Conservation (phyloP, 352 stramenopile genomes). For the Pythium myriotylum region DNA sequence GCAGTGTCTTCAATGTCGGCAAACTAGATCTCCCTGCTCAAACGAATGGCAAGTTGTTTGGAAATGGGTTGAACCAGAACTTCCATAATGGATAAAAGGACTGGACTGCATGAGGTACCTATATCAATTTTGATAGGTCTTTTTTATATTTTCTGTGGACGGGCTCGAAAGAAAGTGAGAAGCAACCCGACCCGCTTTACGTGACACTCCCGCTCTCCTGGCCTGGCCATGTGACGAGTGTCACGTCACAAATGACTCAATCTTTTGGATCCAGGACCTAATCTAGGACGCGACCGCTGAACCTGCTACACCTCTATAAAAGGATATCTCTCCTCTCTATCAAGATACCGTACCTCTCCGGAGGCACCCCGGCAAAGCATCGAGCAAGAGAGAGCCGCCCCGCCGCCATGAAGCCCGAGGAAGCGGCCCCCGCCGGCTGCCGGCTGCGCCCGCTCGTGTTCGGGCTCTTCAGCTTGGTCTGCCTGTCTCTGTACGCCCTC, state of each 20-base stretch:
- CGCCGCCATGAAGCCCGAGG: background rate
- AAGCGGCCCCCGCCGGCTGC: background rate
- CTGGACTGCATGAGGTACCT: background rate
- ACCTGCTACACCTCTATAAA: too few species aligned
- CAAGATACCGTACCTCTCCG: background rate
- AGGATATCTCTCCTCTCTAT: background rate
- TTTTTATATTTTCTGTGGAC: background rate
- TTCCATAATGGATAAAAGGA: background rate
- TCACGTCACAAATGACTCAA: conserved; percentile 2
- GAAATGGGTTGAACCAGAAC: background rate
- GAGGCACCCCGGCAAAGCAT: too few species aligned
- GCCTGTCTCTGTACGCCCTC: conserved; percentile 7
- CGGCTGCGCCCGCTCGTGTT: conserved; percentile 12
- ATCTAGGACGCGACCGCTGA: background rate
- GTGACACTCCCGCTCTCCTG: background rate
- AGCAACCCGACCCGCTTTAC: conserved; percentile 13
- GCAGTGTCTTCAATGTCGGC: conserved; percentile 6
- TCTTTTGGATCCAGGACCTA: background rate
- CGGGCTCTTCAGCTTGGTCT: conserved; percentile 9
- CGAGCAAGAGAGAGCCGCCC: too few species aligned
- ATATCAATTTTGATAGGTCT: conserved; percentile 2
- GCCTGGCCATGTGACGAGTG: background rate
- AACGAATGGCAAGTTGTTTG: conserved; percentile 4
- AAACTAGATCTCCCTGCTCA: conserved; percentile 7
- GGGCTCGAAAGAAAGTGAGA: conserved; percentile 23